Conservation (phyloP, 2,329 filamentous ascomycete species). For the Didymella arachidicola region DNA sequence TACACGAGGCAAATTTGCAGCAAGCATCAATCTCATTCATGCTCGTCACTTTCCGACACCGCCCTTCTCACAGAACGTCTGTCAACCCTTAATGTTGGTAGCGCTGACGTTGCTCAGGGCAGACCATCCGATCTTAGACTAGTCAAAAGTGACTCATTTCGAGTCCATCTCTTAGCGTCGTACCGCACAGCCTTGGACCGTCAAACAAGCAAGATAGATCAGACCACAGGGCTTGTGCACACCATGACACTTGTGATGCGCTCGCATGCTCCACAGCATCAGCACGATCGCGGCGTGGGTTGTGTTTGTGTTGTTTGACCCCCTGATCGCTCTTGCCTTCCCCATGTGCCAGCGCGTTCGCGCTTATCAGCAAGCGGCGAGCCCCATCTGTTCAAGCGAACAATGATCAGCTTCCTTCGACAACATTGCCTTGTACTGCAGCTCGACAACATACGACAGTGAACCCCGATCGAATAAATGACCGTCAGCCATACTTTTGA, state of each 20-base stretch:
- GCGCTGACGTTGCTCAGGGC: background rate
- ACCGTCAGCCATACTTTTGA: background rate
- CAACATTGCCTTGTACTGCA: background rate
- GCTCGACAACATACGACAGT: background rate
- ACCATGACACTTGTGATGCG: background rate
- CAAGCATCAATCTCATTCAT: background rate
- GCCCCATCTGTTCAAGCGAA: background rate
- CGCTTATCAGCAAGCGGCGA: conserved; percentile 6
- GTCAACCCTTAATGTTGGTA: background rate
- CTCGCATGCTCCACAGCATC: background rate
- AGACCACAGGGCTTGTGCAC: conserved; percentile 4
- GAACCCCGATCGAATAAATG: background rate
- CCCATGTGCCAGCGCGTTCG: background rate
- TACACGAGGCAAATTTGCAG: background rate
- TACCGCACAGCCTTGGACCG: conserved; percentile 3
- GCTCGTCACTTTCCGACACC: background rate
- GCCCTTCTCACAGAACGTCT: background rate
- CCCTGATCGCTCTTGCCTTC: background rate
- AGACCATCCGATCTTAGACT: background rate
- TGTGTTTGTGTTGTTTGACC: background rate
- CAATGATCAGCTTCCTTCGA: background rate
- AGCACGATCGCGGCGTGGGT: background rate
- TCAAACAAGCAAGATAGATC: background rate
- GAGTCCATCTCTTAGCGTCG: conserved; percentile 4
- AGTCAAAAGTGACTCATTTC: conserved; percentile 27